phyloP scores from a whole-genome alignment of 495 filamentous ascomycete species.

The Aspergillus indologenus region DNA sequence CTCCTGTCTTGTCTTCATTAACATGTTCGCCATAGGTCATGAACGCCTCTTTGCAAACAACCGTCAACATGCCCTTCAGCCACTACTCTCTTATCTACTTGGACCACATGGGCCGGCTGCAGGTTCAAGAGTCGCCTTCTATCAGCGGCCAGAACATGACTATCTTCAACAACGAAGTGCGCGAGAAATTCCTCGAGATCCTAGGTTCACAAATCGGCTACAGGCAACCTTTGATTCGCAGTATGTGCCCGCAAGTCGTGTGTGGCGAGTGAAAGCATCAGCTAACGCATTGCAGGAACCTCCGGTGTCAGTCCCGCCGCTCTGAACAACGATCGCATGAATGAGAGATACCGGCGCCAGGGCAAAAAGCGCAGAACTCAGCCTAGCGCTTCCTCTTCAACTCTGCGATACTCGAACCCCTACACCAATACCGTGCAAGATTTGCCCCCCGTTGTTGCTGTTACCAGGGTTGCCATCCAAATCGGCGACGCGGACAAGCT shows the following conservation, averaged over 20 bases:
- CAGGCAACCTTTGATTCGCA: conserved; percentile 27
- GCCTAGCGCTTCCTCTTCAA: conserved; percentile 16
- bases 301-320: conserved; percentile 11
- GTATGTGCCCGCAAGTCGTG: conserved; percentile 19
- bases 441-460: conserved; percentile 25
- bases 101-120: conserved; percentile 37
- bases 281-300: conserved; percentile 10
- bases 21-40: conserved; percentile 25
- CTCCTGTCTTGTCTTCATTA: neutral
- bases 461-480: conserved; percentile 37
- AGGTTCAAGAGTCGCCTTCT: conserved; percentile 37
- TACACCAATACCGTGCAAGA: conserved; percentile 29
- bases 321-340: conserved; percentile 12
- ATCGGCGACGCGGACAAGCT: conserved; percentile 40
- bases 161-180: conserved; percentile 38
- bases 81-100: conserved; percentile 46
- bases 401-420: conserved; percentile 17
- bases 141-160: conserved; percentile 34
- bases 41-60: conserved; percentile 28
- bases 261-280: neutral
- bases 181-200: conserved; percentile 39
- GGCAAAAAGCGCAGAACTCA: conserved; percentile 35
- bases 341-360: conserved; percentile 28
- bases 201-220: conserved; percentile 33
- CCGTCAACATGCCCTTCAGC: conserved; percentile 32